Evolutionary conservation across 2,329 filamentous ascomycete genomes (phyloP), one percentile per base, ranked within the genome.

Genomic region (Ilyonectria robusta): DNA sequence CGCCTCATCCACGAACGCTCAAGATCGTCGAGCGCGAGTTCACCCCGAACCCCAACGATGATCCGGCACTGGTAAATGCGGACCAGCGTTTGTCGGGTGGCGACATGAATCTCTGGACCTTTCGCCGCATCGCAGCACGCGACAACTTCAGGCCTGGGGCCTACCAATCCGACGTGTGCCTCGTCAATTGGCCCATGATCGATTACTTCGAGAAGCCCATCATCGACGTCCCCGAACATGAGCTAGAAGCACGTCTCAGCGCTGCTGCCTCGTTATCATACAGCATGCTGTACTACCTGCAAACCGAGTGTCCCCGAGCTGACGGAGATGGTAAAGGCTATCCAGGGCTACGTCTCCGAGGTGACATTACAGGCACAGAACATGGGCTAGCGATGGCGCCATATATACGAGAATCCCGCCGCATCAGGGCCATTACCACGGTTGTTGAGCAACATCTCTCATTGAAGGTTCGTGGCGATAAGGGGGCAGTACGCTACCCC

Each of bases 151-250:
- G 17, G 0, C 51, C 65, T 0, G 75, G 75, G 1, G 69, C 71
- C 1, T 77, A 77, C 19, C 47, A 51, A 2, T 77, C 75, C 0
- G 75, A 77, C 44, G 65, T 77, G 0, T 76, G 75, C 15, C 67
- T 77, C 46, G 75, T 77, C 10, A 77, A 77, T 53, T 77, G 75
- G 75, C 75, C 75, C 0, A 77, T 77, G 75, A 77, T 77, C 6
- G 75, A 77, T 17, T 77, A 76, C 61, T 77, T 77, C 1, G 75
- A 77, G 58, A 73, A 73, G 10, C 72, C 75, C 44, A 76, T 77
- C 37, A 75, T 77, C 23, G 75, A 77, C 15, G 70, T 74, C 0
- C 33, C 66, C 0, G 73, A 77, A 3, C 23, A 64, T 6, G 68
- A 76, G 26, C 33, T 75, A 0, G 70, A 71, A 11, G 48, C 59